A percentile compares a stretch with the other conserved stretches of the same genome.
Conservation (phyloP, 2,329 filamentous ascomycete species). For the Penicillium sp. region DNA sequence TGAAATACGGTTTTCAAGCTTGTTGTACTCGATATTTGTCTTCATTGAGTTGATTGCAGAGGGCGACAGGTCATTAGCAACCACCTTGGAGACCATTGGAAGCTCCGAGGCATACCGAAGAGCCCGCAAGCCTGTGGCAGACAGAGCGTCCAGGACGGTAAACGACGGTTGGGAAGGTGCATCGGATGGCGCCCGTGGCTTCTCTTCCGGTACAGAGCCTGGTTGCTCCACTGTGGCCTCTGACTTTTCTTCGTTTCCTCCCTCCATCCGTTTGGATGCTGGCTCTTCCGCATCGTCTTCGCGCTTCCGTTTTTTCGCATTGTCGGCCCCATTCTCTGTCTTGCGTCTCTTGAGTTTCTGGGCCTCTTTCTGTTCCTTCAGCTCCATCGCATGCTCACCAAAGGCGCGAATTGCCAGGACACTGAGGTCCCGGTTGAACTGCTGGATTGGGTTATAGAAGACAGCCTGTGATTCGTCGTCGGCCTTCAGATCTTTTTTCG, state of each 20-base stretch:
- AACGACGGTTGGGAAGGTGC: conserved; percentile 53
- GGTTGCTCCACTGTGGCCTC: conserved; percentile 14
- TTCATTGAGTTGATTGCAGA: conserved; percentile 78
- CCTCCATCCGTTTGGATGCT: conserved; percentile 3
- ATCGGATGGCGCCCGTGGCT: conserved; percentile 23
- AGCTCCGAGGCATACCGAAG: conserved; percentile 90
- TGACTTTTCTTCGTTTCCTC: not conserved
- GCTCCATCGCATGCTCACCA: conserved; percentile 64
- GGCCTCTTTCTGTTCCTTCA: conserved; percentile 53
- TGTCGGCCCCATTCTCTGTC: conserved; percentile 33
- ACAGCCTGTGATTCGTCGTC: conserved; percentile 70
- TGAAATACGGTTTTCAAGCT: conserved; percentile 67
- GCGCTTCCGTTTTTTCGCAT: conserved; percentile 42
- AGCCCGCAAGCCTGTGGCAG: conserved; percentile 87
- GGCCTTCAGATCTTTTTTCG: conserved; percentile 46
- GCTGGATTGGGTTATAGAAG: conserved; percentile 98
- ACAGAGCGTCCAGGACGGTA: conserved; percentile 90
- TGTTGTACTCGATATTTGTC: conserved; percentile 82
- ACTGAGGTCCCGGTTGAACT: conserved; percentile 95
- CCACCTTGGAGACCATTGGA: conserved; percentile 76
- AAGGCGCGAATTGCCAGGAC: conserved; percentile 90
- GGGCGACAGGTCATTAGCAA: conserved; percentile 83
- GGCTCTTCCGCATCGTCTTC: conserved; percentile 24
- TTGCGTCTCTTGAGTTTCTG: conserved; percentile 36
- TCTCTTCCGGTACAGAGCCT: not conserved